Conservation (phyloP, 345 rosid genomes). For the Boechera stricta region DNA sequence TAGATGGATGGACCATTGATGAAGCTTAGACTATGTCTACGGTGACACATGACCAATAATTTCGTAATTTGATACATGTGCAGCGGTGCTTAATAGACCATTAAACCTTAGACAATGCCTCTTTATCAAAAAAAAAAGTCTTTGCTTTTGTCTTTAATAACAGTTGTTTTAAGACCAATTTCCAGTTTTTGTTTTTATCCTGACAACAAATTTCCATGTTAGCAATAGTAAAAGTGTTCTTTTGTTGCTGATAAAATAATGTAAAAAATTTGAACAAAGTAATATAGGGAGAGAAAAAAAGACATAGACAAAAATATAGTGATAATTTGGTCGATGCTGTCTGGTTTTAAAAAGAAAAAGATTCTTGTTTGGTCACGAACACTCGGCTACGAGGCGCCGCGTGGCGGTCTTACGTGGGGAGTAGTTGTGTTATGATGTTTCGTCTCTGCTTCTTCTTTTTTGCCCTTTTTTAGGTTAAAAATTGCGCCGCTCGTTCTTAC, state of each 20-base stretch:
- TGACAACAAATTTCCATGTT: not conserved
- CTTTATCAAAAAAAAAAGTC: too few species aligned
- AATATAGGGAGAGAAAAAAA: not conserved
- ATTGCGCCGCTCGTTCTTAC: not conserved
- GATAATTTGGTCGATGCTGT: not conserved
- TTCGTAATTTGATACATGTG: not conserved
- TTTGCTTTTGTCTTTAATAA: too few species aligned
- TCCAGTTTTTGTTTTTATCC: not conserved
- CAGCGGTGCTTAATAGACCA: not conserved
- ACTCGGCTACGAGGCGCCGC: constrained; percentile 31
- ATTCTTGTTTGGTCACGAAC: constrained; percentile 23
- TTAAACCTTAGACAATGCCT: not conserved
- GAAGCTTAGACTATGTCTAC: not conserved
- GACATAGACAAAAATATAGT: not conserved
- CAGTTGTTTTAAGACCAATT: not conserved
- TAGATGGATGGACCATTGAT: constrained; percentile 9
- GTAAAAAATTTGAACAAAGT: not conserved
- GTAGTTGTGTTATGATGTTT: constrained; percentile 19
- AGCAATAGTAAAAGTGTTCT: constrained; percentile 2
- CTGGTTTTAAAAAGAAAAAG: not conserved
- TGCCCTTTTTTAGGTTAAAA: not conserved
- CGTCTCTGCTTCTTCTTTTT: constrained; percentile 12
- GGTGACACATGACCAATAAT: constrained; percentile 11
- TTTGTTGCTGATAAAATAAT: not conserved
- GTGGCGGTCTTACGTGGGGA: constrained; percentile 24